Evolutionary conservation across 2,329 filamentous ascomycete genomes (phyloP).

Genomic region (Phoma herbarum): DNA sequence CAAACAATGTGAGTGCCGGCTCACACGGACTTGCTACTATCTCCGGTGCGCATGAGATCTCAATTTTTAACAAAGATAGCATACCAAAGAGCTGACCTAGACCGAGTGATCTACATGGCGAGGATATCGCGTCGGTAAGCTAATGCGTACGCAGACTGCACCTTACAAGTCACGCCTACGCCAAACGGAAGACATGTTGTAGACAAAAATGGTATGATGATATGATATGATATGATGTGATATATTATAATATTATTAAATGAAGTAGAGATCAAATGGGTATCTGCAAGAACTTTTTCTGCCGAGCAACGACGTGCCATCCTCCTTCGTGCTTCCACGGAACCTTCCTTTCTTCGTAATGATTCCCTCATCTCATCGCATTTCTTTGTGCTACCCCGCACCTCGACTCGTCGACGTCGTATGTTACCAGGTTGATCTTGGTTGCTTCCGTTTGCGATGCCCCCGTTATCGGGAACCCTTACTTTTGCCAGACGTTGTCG

Average conservation of each 20-base stretch:
- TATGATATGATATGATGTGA: conserved; percentile 1
- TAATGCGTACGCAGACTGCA: neutral
- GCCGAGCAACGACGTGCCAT: conserved; percentile 7
- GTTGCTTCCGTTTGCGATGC: conserved; percentile 15
- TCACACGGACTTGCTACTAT: neutral
- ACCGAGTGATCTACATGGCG: neutral
- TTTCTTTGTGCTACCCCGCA: conserved; percentile 19
- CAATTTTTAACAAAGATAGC: neutral
- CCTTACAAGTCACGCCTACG: neutral
- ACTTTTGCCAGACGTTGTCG: conserved; percentile 12
- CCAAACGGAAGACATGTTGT: neutral
- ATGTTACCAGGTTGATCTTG: conserved; percentile 11
- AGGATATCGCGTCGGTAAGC: neutral
- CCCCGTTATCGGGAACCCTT: conserved; percentile 3
- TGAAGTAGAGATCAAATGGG: conserved; percentile 20
- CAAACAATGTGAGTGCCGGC: conserved; percentile 7
- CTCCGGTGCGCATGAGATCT: neutral
- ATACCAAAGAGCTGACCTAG: neutral
- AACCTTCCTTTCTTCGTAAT: conserved; percentile 10
- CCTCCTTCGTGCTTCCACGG: neutral
- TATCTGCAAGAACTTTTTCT: conserved; percentile 18
- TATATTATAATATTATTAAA: conserved; percentile 10
- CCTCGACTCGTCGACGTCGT: conserved; percentile 17
- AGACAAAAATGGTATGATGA: neutral
- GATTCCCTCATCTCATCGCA: conserved; percentile 7